Percentiles rank a stretch among this genome's conserved stretches.
These are phyloP conservation scores for Gossypium turneri DNA, from an alignment of 345 rosid species.

Conservation along the genomic window DNA sequence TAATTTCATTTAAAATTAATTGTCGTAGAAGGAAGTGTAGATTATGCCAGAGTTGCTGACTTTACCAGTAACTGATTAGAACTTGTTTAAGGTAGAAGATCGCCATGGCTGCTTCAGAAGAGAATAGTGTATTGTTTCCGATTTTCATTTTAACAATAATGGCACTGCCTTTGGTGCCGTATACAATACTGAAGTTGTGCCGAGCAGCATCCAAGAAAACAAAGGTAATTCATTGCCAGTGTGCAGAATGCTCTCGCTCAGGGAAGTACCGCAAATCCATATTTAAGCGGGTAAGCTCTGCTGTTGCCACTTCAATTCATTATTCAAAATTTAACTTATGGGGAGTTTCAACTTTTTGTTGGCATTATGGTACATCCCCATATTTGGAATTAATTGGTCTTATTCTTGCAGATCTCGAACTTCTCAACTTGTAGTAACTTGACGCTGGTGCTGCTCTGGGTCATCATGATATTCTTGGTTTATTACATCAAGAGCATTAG, in stretches of 20 bases:
- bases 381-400: constrained; percentile 6
- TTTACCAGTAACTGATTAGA: constrained; percentile 17
- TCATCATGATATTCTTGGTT: constrained; percentile 76
- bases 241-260: constrained; percentile 69
- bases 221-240: constrained; percentile 75
- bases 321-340: background rate
- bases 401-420: constrained; percentile 70
- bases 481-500: constrained; percentile 88
- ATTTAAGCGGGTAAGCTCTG: constrained; percentile 57
- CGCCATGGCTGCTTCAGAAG: constrained; percentile 87
- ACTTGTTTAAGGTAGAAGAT: constrained; percentile 27
- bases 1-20: background rate
- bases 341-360: background rate
- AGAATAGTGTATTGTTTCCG: constrained; percentile 82
- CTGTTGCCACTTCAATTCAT: background rate
- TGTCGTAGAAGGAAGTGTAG: background rate
- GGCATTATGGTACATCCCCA: background rate
- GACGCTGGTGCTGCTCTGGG: constrained; percentile 81
- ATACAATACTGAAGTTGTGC: constrained; percentile 66
- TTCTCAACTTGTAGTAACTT: constrained; percentile 91
- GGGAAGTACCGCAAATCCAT: constrained; percentile 88
- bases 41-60: constrained; percentile 7
- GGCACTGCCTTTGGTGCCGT: constrained; percentile 93
- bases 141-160: constrained; percentile 91
- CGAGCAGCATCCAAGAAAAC: constrained; percentile 64